Conservation (phyloP, 2,329 filamentous ascomycete genomes). For the Curvularia spicifera region DNA sequence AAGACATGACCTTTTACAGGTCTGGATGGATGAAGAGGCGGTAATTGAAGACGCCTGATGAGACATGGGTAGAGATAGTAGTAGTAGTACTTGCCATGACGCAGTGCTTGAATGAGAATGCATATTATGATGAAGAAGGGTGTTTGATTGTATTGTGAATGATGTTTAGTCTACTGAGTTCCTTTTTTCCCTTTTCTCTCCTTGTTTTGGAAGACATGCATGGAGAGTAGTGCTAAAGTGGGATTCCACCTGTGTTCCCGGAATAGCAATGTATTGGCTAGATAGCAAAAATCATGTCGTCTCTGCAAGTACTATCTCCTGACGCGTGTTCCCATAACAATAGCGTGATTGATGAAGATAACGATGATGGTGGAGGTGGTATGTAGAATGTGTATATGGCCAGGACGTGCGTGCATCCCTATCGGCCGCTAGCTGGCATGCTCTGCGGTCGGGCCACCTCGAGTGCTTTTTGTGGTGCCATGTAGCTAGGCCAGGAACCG, state of each 20-base stretch:
- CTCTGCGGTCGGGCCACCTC: too few species aligned
- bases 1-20: slow-evolving; percentile 14
- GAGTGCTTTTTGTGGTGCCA: not conserved
- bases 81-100: slow-evolving; percentile 10
- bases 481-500: not conserved
- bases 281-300: too few species aligned
- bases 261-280: too few species aligned
- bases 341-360: too few species aligned
- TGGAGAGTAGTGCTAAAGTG: not conserved
- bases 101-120: slow-evolving; percentile 19
- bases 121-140: slow-evolving; percentile 9
- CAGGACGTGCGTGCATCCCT: too few species aligned
- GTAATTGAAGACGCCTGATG: slow-evolving; percentile 23
- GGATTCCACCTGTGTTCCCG: not conserved
- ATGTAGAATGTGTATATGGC: too few species aligned
- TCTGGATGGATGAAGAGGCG: slow-evolving; percentile 26
- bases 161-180: not conserved
- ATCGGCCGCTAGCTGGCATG: too few species aligned
- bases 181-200: not conserved
- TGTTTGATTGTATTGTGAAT: not conserved
- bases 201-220: not conserved
- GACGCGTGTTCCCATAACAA: too few species aligned
- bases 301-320: too few species aligned
- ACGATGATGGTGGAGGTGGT: too few species aligned
- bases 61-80: slow-evolving; percentile 5